These are phyloP conservation scores for Tulasnella sp. DNA, from an alignment of 768 basidiomycete genomes.

Conservation along the genomic window DNA sequence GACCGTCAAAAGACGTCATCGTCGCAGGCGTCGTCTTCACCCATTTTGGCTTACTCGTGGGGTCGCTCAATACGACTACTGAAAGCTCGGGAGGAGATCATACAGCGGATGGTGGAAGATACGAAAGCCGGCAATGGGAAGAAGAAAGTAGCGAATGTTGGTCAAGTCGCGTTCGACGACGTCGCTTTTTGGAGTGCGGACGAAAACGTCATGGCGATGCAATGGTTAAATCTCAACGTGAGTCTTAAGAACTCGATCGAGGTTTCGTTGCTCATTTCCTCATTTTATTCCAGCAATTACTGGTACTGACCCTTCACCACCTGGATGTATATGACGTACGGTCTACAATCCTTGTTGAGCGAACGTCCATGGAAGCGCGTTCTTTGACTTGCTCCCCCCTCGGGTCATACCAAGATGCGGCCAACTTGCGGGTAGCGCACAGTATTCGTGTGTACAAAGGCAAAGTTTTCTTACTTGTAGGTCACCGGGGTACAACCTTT, in stretches of 20 bases:
- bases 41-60: constrained; percentile 79
- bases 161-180: constrained; percentile 54
- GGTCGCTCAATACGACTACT: constrained; percentile 54
- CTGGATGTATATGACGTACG: constrained; percentile 62
- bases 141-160: constrained; percentile 41
- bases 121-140: constrained; percentile 31
- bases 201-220: constrained; percentile 54
- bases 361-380: constrained; percentile 45
- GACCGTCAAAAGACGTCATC: neutral
- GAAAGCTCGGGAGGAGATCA: constrained; percentile 40
- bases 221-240: constrained; percentile 85
- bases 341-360: constrained; percentile 46
- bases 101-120: constrained; percentile 14
- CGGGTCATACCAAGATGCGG: neutral
- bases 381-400: constrained; percentile 17
- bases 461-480: constrained; percentile 78
- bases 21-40: constrained; percentile 26
- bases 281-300: constrained; percentile 44
- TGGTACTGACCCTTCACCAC: constrained; percentile 42
- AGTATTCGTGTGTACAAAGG: constrained; percentile 77
- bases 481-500: neutral
- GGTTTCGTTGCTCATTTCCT: neutral
- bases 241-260: constrained; percentile 28
- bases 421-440: constrained; percentile 30
- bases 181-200: constrained; percentile 47